Conservation (phyloP, 2,329 filamentous ascomycete species). For the Scedosporium minutisporum region DNA sequence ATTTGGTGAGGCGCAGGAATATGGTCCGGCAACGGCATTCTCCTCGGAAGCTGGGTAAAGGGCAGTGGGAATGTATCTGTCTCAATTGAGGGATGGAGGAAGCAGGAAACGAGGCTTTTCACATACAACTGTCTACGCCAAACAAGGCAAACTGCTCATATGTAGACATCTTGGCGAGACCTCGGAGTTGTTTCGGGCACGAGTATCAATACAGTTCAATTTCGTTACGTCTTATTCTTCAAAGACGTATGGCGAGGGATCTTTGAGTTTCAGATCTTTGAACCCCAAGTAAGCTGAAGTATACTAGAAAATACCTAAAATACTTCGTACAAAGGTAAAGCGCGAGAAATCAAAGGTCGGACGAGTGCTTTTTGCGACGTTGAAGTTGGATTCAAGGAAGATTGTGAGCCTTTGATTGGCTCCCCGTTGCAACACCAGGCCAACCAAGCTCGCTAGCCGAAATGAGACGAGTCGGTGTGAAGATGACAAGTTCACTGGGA, state of each 20-base stretch:
- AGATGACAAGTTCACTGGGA: background rate
- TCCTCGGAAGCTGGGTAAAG: background rate
- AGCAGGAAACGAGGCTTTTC: background rate
- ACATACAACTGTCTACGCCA: conserved; percentile 6
- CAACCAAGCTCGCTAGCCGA: background rate
- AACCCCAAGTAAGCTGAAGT: too few species aligned
- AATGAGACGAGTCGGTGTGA: background rate
- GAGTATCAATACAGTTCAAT: too few species aligned
- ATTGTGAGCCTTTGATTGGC: background rate
- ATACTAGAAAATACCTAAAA: too few species aligned
- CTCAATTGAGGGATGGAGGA: background rate
- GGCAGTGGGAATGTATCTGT: background rate
- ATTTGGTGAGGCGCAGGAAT: background rate
- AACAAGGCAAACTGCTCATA: conserved; percentile 20
- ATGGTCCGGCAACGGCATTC: background rate
- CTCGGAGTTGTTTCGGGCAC: background rate
- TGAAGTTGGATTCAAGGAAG: background rate
- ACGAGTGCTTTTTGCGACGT: background rate
- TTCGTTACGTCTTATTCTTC: background rate
- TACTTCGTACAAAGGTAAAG: too few species aligned
- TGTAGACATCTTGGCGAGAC: conserved; percentile 16
- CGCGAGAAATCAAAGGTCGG: background rate
- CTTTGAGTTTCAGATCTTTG: too few species aligned
- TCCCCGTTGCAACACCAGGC: background rate
- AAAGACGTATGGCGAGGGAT: too few species aligned